Evolutionary conservation across 257 asterid genomes (phyloP).

Genomic region (Rehmannia glutinosa): DNA sequence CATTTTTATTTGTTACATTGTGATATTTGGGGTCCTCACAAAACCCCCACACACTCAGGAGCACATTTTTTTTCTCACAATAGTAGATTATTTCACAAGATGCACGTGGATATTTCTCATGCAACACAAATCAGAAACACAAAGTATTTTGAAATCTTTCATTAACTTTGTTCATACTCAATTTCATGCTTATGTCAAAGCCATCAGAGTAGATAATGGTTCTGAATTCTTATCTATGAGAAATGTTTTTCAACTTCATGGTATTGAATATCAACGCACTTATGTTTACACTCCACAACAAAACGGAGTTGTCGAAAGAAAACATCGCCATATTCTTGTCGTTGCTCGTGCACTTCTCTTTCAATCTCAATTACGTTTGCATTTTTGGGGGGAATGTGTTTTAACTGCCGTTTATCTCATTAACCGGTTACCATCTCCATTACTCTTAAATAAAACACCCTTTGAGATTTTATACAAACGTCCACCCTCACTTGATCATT

Average conservation of each 20-base stretch:
- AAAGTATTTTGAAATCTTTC: background rate
- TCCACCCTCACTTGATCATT: background rate
- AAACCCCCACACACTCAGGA: background rate
- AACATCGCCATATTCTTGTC: background rate
- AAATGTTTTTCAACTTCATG: background rate
- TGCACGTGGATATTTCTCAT: background rate
- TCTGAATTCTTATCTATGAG: background rate
- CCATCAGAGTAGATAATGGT: too few relatives aligned
- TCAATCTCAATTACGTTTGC: background rate
- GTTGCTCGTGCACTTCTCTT: background rate
- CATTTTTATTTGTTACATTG: background rate
- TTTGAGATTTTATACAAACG: background rate
- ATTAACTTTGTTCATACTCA: background rate
- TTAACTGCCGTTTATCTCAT: background rate
- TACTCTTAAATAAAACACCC: background rate
- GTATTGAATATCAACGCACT: background rate
- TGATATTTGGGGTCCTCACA: constrained; percentile 5
- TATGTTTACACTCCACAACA: constrained; percentile 6
- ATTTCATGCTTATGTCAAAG: background rate
- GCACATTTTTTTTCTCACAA: background rate
- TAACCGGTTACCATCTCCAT: background rate
- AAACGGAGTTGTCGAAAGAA: background rate
- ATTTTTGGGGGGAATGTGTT: background rate
- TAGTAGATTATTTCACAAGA: background rate
- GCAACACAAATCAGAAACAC: background rate